Evolutionary conservation across 257 asterid genomes (phyloP).

Genomic region (Solanum pinnatisectum): DNA sequence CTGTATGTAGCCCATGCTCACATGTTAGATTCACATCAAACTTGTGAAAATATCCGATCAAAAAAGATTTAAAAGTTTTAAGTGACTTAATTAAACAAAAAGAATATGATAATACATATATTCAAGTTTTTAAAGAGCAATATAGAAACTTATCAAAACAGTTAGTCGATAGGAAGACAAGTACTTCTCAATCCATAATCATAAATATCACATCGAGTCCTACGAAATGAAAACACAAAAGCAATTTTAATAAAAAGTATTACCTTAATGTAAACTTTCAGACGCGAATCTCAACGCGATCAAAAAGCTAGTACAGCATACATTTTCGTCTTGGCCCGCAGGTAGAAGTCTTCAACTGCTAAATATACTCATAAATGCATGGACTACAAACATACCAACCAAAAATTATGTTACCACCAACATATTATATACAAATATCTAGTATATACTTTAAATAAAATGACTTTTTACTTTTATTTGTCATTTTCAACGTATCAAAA

Average conservation of each 20-base stretch:
- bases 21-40: background rate
- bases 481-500: too few species aligned
- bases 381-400: background rate
- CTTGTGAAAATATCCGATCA: too few species aligned
- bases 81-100: background rate
- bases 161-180: background rate
- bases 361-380: background rate
- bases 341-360: background rate
- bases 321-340: background rate
- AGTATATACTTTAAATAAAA: too few species aligned
- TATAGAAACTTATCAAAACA: background rate
- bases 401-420: too few species aligned
- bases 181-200: background rate
- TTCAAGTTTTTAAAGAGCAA: background rate
- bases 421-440: too few species aligned
- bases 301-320: background rate
- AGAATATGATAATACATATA: background rate
- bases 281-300: background rate
- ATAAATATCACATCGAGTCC: background rate
- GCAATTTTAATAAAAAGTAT: accelerated
- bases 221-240: background rate
- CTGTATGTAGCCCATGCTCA: too few species aligned
- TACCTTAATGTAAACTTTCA: background rate
- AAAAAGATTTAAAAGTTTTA: too few species aligned
- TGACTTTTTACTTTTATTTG: too few species aligned